Percentiles rank a stretch among this genome's conserved stretches.
These are phyloP conservation scores for Fusarium keratoplasticum DNA, from an alignment of 2,329 filamentous ascomycete genomes.

Conservation along the genomic window DNA sequence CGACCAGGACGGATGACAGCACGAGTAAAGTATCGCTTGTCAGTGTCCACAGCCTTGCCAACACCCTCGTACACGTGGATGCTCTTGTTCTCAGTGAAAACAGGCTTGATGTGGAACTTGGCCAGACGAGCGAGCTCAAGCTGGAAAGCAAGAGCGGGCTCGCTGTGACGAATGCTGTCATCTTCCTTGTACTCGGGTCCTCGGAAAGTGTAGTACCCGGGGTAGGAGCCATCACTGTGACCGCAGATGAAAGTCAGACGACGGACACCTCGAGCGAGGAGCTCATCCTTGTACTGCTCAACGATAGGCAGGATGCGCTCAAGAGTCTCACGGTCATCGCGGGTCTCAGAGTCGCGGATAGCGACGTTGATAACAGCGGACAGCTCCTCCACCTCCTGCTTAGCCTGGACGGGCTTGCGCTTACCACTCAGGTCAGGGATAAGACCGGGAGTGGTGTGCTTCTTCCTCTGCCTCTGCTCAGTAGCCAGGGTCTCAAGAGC, in stretches of 20 bases:
- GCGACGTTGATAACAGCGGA: conserved; percentile 94
- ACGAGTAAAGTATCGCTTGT: conserved; percentile 98
- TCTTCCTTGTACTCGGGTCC: conserved; percentile 91
- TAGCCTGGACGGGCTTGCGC: conserved; percentile 63
- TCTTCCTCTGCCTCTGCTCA: conserved; percentile 67
- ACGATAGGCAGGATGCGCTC: conserved; percentile 81
- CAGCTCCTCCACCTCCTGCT: conserved; percentile 72
- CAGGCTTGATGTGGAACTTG: conserved; percentile 98
- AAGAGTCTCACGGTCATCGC: conserved; percentile 84
- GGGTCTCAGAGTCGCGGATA: conserved; percentile 86
- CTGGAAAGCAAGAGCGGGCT: conserved; percentile 98
- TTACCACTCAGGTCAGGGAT: conserved; percentile 80
- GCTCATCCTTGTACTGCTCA: conserved; percentile 83
- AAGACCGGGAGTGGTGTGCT: conserved; percentile 64
- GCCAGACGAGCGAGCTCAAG: conserved; percentile 92
- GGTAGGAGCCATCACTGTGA: conserved; percentile 92
- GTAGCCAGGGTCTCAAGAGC: conserved; percentile 86
- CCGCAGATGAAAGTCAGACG: conserved; percentile 97
- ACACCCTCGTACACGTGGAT: conserved; percentile 98
- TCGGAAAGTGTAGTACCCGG: conserved; percentile 98
- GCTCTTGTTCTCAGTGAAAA: conserved; percentile 99
- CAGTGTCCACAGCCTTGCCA: conserved; percentile 93
- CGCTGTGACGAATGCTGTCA: conserved; percentile 94
- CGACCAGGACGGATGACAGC: conserved; percentile 94
- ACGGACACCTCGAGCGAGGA: conserved; percentile 83